A percentile compares a stretch with the other conserved stretches of the same genome.
Conservation (phyloP, 2,329 filamentous ascomycete genomes). For the Trichophyton simii region DNA sequence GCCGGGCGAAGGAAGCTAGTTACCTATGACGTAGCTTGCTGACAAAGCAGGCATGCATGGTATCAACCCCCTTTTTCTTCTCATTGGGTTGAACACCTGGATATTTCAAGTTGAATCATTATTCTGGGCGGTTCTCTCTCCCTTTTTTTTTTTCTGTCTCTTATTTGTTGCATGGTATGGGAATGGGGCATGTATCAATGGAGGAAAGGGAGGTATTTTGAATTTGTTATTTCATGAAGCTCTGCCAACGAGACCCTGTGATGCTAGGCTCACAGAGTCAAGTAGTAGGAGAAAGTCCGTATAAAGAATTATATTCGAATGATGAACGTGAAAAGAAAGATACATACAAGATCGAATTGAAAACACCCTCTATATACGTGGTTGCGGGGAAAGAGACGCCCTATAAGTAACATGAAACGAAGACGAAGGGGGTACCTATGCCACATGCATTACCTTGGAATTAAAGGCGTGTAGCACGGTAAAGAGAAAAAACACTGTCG, state of each 20-base stretch:
- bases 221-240: neutral
- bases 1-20: conserved; percentile 11
- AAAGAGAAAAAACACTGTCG: neutral
- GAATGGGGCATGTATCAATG: neutral
- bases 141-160: neutral
- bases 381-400: neutral
- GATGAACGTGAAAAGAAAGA: neutral
- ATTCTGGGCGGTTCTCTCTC: neutral
- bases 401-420: neutral
- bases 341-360: neutral
- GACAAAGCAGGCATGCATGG: neutral
- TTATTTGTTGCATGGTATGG: neutral
- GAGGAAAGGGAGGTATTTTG: neutral
- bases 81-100: neutral
- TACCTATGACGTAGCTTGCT: conserved; percentile 4
- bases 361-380: neutral
- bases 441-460: neutral
- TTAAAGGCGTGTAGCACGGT: conserved; percentile 4
- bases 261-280: neutral
- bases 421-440: neutral
- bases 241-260: neutral
- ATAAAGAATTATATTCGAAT: neutral
- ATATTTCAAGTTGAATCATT: neutral
- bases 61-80: neutral
- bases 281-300: neutral